These are phyloP conservation scores for Echinosophora koreensis DNA, from an alignment of 306 rosid genomes.

Conservation along the genomic window DNA sequence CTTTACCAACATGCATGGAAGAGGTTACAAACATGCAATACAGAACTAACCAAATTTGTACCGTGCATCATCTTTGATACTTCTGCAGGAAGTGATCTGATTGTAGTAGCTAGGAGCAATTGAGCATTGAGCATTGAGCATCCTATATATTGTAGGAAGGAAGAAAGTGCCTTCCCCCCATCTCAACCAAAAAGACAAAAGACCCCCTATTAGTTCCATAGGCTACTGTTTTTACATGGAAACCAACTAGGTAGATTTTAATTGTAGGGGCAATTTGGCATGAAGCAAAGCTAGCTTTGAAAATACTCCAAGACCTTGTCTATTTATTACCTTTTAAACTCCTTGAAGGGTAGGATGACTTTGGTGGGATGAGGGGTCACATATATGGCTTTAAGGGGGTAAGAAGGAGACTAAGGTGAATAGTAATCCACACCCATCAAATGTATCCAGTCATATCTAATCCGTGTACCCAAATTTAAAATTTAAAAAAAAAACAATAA, in stretches of 20 bases:
- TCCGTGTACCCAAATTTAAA: too few relatives aligned
- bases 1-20: constrained; percentile 11
- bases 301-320: constrained; percentile 35
- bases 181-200: constrained; percentile 33
- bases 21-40: not conserved
- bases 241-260: constrained; percentile 50
- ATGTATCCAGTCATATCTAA: too few relatives aligned
- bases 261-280: constrained; percentile 55
- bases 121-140: constrained; percentile 35
- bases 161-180: constrained; percentile 9
- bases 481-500: too few relatives aligned
- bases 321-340: constrained; percentile 35
- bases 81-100: constrained; percentile 36
- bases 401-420: constrained; percentile 30
- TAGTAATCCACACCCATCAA: not conserved
- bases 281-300: constrained; percentile 40
- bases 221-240: constrained; percentile 35
- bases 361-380: constrained; percentile 36
- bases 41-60: not conserved
- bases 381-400: constrained; percentile 14
- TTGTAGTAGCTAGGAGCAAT: constrained; percentile 3
- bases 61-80: not conserved
- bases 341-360: constrained; percentile 41
- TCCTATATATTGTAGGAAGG: constrained; percentile 31
- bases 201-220: constrained; percentile 26